Evolutionary conservation across 1,284 basidiomycete species (phyloP).

Genomic region (Marasmius sp.): DNA sequence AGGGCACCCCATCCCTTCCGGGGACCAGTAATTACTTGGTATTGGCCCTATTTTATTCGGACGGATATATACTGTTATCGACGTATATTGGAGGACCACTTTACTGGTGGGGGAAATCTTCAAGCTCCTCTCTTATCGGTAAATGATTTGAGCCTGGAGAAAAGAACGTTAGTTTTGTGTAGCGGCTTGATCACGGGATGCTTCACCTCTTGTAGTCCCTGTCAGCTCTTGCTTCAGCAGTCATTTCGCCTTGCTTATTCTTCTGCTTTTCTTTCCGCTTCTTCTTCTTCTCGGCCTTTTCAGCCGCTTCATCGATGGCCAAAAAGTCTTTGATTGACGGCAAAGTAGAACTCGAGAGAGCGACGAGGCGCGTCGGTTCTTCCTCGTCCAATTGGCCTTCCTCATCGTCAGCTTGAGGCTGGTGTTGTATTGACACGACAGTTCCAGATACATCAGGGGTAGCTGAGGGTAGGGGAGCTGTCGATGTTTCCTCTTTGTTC

Average conservation of each 20-base stretch:
- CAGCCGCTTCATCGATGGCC: conserved; percentile 67
- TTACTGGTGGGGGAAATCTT: background rate
- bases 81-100: too few relatives aligned
- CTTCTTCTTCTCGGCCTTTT: conserved; percentile 61
- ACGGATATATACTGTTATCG: background rate
- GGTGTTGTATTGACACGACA: conserved; percentile 3
- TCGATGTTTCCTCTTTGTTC: conserved; percentile 11
- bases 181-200: conserved; percentile 2
- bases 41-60: background rate
- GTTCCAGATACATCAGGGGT: background rate
- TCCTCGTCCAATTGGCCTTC: conserved; percentile 35
- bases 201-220: conserved; percentile 57
- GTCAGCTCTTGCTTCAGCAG: conserved; percentile 44
- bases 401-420: conserved; percentile 19
- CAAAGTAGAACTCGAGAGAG: conserved; percentile 71
- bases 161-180: background rate
- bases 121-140: conserved; percentile 42
- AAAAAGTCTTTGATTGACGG: conserved; percentile 82
- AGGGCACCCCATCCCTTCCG: conserved; percentile 48
- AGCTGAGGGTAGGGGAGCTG: conserved; percentile 4
- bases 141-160: conserved; percentile 50
- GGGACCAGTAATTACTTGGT: background rate
- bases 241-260: conserved; percentile 30
- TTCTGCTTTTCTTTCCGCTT: conserved; percentile 75
- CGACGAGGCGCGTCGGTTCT: conserved; percentile 54